These are phyloP conservation scores for Phytophthora agathidicida DNA, from an alignment of 352 stramenopile species.

Conservation along the genomic window DNA sequence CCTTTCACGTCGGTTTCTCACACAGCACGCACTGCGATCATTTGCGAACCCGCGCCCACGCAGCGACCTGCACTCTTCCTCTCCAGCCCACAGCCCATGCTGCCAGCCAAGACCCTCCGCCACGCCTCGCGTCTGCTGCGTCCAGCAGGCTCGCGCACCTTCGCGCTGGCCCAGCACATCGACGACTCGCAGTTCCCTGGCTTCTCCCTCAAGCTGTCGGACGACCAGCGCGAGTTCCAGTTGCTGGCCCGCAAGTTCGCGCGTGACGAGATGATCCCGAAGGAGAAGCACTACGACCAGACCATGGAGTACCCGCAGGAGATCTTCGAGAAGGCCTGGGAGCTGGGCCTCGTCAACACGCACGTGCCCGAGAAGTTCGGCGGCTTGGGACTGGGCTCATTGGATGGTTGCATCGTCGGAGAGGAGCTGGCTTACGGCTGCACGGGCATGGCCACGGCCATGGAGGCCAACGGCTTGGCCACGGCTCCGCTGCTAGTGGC, in stretches of 20 bases:
- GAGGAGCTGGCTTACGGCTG: constrained; percentile 93
- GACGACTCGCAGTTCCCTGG: constrained; percentile 55
- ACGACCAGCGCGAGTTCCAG: constrained; percentile 90
- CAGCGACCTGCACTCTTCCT: too few relatives aligned
- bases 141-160: constrained; percentile 31
- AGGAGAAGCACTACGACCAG: constrained; percentile 82
- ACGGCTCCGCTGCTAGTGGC: constrained; percentile 86
- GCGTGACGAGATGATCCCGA: constrained; percentile 90
- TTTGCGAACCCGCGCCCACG: constrained; percentile 16
- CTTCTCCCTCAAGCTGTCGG: constrained; percentile 86
- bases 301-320: constrained; percentile 89
- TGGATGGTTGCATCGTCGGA: constrained; percentile 88
- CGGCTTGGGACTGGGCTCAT: constrained; percentile 74
- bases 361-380: constrained; percentile 89
- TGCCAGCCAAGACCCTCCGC: constrained; percentile 23
- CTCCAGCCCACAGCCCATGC: constrained; percentile 3
- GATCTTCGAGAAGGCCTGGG: constrained; percentile 90
- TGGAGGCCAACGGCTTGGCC: constrained; percentile 89
- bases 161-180: constrained; percentile 48
- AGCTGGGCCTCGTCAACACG: constrained; percentile 88
- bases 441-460: constrained; percentile 91
- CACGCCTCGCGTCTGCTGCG: constrained; percentile 17
- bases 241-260: constrained; percentile 88
- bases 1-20: constrained; percentile 12
- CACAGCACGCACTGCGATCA: not conserved